These are phyloP conservation scores for Cystobasidiaceae sp. DNA, from an alignment of 1,284 basidiomycete species.

Conservation along the genomic window DNA sequence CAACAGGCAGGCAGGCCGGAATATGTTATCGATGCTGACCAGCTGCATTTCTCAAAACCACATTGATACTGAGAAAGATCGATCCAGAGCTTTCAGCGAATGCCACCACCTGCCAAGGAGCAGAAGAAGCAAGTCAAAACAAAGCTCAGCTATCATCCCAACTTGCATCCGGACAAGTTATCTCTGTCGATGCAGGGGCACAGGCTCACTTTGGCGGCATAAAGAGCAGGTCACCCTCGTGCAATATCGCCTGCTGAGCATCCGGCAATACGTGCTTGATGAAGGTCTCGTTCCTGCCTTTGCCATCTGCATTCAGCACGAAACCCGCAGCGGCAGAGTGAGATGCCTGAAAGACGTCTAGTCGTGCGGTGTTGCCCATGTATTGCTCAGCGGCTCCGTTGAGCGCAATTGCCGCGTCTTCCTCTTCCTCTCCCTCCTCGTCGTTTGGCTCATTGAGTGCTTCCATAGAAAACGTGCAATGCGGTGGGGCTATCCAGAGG, in stretches of 20 bases:
- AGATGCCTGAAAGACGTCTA: conserved; percentile 45
- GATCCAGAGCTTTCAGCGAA: conserved; percentile 39
- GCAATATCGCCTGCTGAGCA: conserved; percentile 62
- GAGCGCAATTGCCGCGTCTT: conserved; percentile 6
- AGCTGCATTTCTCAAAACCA: too few species aligned
- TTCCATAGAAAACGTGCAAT: conserved; percentile 54
- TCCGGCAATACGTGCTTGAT: conserved; percentile 57
- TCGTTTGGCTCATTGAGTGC: conserved; percentile 33
- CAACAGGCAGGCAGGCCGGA: too few species aligned
- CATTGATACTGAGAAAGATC: conserved; percentile 42
- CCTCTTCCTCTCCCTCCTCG: conserved; percentile 46
- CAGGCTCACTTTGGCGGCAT: conserved; percentile 68
- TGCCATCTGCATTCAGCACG: neutral
- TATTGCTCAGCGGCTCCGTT: conserved; percentile 57
- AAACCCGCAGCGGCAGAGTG: too few species aligned
- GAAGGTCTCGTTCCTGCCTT: conserved; percentile 49
- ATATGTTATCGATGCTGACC: too few species aligned
- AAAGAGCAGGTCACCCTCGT: conserved; percentile 76
- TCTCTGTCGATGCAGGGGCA: neutral
- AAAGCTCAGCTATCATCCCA: neutral
- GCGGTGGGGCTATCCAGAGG: conserved; percentile 85
- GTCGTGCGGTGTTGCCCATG: conserved; percentile 50
- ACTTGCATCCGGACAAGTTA: neutral
- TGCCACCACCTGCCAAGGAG: conserved; percentile 44
- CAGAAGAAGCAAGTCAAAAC: neutral